Base-by-base conservation (phyloP, 2,329 filamentous ascomycete genomes). In the Pyrenochaeta sp. region DNA sequence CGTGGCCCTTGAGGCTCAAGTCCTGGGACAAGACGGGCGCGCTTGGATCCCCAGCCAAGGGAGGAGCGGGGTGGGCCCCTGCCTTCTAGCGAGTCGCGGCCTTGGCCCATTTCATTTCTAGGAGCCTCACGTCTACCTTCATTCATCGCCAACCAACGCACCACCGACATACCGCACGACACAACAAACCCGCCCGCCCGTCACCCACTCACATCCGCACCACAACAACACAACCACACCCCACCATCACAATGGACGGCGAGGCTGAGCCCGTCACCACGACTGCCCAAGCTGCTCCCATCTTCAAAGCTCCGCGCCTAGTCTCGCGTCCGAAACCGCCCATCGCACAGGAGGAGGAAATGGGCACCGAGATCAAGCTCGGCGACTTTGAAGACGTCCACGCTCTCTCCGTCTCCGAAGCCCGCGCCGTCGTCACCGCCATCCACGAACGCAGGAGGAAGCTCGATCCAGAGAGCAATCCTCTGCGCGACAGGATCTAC, bases 381-480 rank as follows among this genome's bases (percentile, higher is more conserved):
- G 94, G 94, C 74, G 93, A 96, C 69, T 96, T 97, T 74, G 85
- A 95, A 61, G 81, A 93, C 65, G 91, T 95, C 56, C 90, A 94
- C 68, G 93, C 92, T 5, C 80, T 99, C 51, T 96, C 92, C 31
- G 83, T 96, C 39, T 96, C 90, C 22, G 94, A 97, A 75, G 92
- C 94, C 2, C 84, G 90, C 60, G 83, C 96, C 36, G 88, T 99
- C 66, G 90, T 99, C 63, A 93, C 93, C 67, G 91, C 91, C 51
- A 86, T 96, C 35, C 84, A 94, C 54, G 81, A 88, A 51, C 90
- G 93, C 75, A 84, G 90, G 53, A 83, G 86, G 57, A 86, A 87
- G 61, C 88, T 89, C 60, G 84, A 86, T 34, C 54, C 62, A 9
- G 53, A 58, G 36, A 60, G 51, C 61, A 91, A 91, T 74, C 89